Evolutionary conservation across 495 filamentous ascomycete genomes (phyloP).

Genomic region (Penicillium chermesinum): DNA sequence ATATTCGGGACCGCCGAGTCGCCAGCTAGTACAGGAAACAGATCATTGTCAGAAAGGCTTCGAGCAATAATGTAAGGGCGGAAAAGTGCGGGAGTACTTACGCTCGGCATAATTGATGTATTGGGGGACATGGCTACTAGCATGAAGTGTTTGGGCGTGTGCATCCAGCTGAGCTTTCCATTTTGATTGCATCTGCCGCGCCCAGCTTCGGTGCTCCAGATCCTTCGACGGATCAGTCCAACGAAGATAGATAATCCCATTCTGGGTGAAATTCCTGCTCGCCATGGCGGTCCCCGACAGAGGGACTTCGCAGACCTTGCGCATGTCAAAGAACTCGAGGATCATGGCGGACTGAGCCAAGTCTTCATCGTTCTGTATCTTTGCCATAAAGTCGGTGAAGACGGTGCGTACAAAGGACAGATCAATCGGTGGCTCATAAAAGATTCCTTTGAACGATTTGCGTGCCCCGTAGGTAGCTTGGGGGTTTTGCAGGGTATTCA

Average conservation of each 20-base stretch:
- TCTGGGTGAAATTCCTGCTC: conserved; percentile 29
- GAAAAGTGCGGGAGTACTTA: conserved; percentile 18
- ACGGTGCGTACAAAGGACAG: conserved; percentile 27
- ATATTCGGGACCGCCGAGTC: conserved; percentile 32
- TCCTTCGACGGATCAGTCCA: conserved; percentile 29
- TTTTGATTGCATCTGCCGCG: conserved; percentile 22
- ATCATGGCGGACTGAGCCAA: conserved; percentile 24
- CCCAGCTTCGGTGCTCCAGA: conserved; percentile 27
- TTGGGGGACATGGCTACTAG: conserved; percentile 22
- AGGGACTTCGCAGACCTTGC: conserved; percentile 27
- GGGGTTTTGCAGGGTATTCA: conserved; percentile 41
- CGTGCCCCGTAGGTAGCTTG: conserved; percentile 38
- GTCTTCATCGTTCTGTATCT: conserved; percentile 23
- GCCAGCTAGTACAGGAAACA: conserved; percentile 22
- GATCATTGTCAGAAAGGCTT: no score
- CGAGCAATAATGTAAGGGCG: not conserved
- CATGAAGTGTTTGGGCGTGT: not conserved
- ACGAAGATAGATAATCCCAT: conserved; percentile 30
- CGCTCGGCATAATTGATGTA: conserved; percentile 43
- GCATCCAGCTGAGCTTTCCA: conserved; percentile 26
- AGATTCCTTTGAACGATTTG: conserved; percentile 46
- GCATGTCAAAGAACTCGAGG: conserved; percentile 32
- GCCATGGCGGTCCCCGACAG: conserved; percentile 24
- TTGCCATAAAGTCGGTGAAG: conserved; percentile 33
- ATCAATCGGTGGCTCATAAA: conserved; percentile 40